Conservation (phyloP, 2,329 filamentous ascomycete genomes). For the Pseudogymnoascus pannorum region DNA sequence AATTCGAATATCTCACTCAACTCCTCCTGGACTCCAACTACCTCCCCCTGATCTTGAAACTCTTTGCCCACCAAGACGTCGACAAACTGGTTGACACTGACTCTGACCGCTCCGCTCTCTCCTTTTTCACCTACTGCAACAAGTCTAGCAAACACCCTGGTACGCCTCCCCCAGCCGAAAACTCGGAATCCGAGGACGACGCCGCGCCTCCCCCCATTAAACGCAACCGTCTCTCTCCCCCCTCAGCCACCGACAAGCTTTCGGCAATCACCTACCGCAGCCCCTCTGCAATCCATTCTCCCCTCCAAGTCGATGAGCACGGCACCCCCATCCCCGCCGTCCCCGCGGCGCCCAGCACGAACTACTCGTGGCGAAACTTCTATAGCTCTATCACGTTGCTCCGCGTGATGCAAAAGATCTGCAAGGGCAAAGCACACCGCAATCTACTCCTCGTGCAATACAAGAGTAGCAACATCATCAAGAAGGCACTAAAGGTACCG, state of each 20-base stretch:
- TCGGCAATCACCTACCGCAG: slow-evolving; percentile 23
- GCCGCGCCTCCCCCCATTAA: slow-evolving; percentile 78
- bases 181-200: slow-evolving; percentile 51
- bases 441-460: slow-evolving; percentile 91
- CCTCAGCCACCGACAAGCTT: slow-evolving; percentile 22
- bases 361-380: slow-evolving; percentile 90
- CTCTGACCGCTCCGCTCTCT: slow-evolving; percentile 74
- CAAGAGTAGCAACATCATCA: slow-evolving; percentile 86
- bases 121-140: slow-evolving; percentile 89
- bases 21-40: slow-evolving; percentile 93
- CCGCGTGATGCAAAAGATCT: slow-evolving; percentile 94
- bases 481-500: slow-evolving; percentile 84
- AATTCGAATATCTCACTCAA: slow-evolving; percentile 93
- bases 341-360: slow-evolving; percentile 71
- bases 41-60: slow-evolving; percentile 81
- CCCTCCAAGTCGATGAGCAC: slow-evolving; percentile 60
- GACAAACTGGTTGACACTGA: slow-evolving; percentile 83
- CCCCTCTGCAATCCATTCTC: slow-evolving; percentile 12
- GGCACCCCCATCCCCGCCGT: slow-evolving; percentile 69
- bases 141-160: slow-evolving; percentile 46
- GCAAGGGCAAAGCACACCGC: slow-evolving; percentile 89
- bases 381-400: slow-evolving; percentile 93
- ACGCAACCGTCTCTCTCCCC: slow-evolving; percentile 37
- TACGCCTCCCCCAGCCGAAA: slow-evolving; percentile 22
- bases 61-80: slow-evolving; percentile 90